Evolutionary conservation across 2,329 filamentous ascomycete genomes (phyloP), one percentile per base, ranked within the genome.

Genomic region (Calonectria crousiana): DNA sequence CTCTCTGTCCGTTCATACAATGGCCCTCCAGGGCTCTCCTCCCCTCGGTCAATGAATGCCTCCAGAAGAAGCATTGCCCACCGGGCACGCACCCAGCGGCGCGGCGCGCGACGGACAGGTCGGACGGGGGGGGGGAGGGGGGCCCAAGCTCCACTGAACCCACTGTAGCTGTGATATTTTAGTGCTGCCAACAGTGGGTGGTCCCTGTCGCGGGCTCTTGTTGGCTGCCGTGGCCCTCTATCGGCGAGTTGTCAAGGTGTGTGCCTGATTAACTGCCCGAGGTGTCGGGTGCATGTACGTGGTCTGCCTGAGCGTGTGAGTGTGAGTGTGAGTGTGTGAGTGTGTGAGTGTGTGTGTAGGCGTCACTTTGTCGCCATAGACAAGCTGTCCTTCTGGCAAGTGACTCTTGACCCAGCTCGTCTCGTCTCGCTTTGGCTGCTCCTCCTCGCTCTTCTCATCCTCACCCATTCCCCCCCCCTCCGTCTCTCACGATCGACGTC

Each of bases 361-460:
- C 71, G 71, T 73, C 71, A 69, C 62, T 44, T 73, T 64, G 47
- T 73, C 65, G 41, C 69, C 69, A 72, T 72, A 49, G 60, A 67
- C 69, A 51, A 73, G 56, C 71, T 73, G 71, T 73, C 71, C 71
- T 73, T 47, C 60, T 44, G 36, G 26, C 41, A 30, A 65, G 38
- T 65, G 26, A 32, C 38, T 49, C 60, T 65, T 52, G 34, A 30
- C 23, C 34, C 28, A 36, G 26, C 41, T 34, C 44, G 47, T 26
- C 44, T 52, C 65, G 32, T 34, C 36, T 67, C 56, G 34, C 23
- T 16, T 38, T 32, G 28, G 14, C 32, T 62, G 34, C 49, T 67
- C 65, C 49, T 49, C 32, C 56, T 51, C 56, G 9, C 18, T 34
- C 23, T 49, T 30, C 28, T 58, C 28, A 13, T 41, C 51, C 47